Percentiles rank a stretch among this genome's conserved stretches.
Conservation (phyloP, 108 stramenopile genomes). For the Licmophora abbreviata region DNA sequence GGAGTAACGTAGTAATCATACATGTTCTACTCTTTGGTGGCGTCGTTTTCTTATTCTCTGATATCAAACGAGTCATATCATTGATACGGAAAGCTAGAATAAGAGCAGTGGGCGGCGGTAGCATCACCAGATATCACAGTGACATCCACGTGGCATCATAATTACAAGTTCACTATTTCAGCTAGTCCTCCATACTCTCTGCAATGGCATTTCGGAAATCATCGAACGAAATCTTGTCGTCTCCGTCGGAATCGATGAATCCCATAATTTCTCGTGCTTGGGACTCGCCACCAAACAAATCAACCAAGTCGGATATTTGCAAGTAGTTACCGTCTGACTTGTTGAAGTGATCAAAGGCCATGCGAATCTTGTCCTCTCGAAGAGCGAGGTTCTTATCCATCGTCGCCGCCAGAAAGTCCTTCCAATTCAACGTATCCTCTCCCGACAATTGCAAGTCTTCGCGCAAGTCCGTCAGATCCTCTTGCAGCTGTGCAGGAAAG, state of each 20-base stretch:
- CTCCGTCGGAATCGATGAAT: constrained; percentile 12
- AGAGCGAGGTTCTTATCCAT: constrained; percentile 71
- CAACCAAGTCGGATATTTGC: constrained; percentile 63
- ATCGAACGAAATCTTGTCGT: constrained; percentile 10
- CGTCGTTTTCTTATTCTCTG: no score
- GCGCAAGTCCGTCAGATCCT: constrained; percentile 35
- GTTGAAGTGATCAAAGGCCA: constrained; percentile 81
- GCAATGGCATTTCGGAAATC: constrained; percentile 32
- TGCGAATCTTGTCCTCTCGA: constrained; percentile 73
- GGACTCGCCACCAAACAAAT: constrained; percentile 53
- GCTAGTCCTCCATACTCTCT: constrained; percentile 17
- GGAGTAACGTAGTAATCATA: no score
- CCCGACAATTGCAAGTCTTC: constrained; percentile 59
- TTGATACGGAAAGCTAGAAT: no score
- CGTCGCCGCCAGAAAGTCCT: constrained; percentile 76
- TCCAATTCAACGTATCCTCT: constrained; percentile 74
- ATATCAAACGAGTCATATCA: no score
- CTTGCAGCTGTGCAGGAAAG: constrained; percentile 26
- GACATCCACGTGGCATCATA: no score
- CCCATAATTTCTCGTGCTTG: constrained; percentile 80
- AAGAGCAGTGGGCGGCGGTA: no score
- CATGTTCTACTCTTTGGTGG: no score
- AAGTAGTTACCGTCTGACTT: constrained; percentile 53
- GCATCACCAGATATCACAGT: no score
- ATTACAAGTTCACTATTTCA: no score